Evolutionary conservation across 163 green algal species (phyloP).

Genomic region (Scenedesmus sp.): DNA sequence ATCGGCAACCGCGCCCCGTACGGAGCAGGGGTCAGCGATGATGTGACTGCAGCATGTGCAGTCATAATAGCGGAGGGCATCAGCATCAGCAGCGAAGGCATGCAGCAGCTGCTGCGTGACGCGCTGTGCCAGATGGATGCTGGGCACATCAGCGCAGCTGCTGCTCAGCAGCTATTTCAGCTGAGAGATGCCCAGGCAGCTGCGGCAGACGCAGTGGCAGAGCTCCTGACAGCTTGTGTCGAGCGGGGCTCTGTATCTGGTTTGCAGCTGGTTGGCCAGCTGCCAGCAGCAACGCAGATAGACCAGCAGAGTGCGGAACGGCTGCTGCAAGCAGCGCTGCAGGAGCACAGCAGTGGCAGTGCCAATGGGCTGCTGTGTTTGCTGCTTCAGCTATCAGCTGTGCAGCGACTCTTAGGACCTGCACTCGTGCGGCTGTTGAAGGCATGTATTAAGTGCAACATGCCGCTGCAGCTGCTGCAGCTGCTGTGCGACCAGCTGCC

Average conservation of each 20-base stretch:
- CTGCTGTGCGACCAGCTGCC: neutral
- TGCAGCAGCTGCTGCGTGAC: too few relatives aligned
- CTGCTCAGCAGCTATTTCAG: too few relatives aligned
- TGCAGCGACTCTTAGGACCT: neutral
- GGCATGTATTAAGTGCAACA: neutral
- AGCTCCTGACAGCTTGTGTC: too few relatives aligned
- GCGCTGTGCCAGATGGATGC: too few relatives aligned
- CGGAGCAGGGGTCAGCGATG: too few relatives aligned
- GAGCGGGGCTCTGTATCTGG: too few relatives aligned
- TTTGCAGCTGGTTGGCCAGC: neutral
- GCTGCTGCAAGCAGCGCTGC: neutral
- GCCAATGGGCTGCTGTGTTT: too few relatives aligned
- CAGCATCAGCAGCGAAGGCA: neutral
- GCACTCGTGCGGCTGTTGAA: neutral
- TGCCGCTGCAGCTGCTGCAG: neutral
- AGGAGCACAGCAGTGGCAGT: neutral
- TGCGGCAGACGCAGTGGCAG: too few relatives aligned
- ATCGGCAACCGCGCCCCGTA: too few relatives aligned
- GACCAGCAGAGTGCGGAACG: neutral
- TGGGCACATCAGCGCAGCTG: too few relatives aligned
- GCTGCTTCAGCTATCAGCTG: neutral
- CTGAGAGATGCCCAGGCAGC: too few relatives aligned
- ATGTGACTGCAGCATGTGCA: too few relatives aligned
- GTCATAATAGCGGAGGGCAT: neutral
- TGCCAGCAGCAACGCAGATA: neutral